phyloP scores from a whole-genome alignment of 169 alveolate genomes.

The Fabrea salina region DNA sequence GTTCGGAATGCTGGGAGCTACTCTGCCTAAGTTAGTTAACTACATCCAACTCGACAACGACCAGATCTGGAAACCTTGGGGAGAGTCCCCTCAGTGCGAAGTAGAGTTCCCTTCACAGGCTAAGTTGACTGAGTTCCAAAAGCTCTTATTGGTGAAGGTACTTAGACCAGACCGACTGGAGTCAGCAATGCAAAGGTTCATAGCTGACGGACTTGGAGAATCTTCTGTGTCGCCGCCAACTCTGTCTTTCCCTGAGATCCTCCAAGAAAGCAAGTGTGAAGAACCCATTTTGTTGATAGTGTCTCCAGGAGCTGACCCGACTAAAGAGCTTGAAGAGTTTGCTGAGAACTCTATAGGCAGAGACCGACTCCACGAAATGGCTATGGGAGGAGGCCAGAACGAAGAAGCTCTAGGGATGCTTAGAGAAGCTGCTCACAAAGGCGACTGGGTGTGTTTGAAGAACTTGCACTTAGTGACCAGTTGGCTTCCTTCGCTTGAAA shows the following conservation, averaged over 20 bases:
- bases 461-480: conserved; percentile 89
- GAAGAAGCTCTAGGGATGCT: conserved; percentile 76
- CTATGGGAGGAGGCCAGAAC: conserved; percentile 92
- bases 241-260: conserved; percentile 65
- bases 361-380: conserved; percentile 80
- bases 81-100: conserved; percentile 62
- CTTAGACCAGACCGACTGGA: conserved; percentile 91
- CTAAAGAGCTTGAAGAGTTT: conserved; percentile 87
- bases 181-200: conserved; percentile 79
- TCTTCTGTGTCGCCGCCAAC: conserved; percentile 81
- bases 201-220: conserved; percentile 75
- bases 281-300: conserved; percentile 86
- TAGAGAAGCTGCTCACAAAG: conserved; percentile 81
- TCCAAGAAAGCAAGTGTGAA: conserved; percentile 59
- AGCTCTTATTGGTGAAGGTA: conserved; percentile 80
- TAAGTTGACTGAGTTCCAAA: conserved; percentile 80
- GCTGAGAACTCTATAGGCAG: conserved; percentile 81
- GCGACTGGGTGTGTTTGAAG: conserved; percentile 90
- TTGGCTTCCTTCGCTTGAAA: conserved; percentile 88
- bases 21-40: conserved; percentile 66
- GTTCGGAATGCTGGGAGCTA: conserved; percentile 68
- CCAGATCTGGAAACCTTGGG: conserved; percentile 61
- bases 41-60: conserved; percentile 66
- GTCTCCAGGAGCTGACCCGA: conserved; percentile 92
- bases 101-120: conserved; percentile 63